Evolutionary conservation across 164 flowering plant species (phyloP).

Genomic region (Cinnamomum micranthum): DNA sequence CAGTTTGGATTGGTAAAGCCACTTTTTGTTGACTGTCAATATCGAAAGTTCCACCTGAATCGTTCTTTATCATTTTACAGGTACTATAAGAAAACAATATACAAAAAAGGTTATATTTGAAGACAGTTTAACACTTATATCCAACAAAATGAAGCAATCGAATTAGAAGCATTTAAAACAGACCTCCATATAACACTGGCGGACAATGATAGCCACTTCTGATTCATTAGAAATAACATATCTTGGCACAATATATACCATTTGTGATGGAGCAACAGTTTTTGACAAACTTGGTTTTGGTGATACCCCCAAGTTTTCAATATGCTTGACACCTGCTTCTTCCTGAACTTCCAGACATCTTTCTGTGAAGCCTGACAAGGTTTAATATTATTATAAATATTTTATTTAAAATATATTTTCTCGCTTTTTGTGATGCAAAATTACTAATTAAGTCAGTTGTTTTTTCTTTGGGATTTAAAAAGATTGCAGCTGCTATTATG

Average conservation of each 20-base stretch:
- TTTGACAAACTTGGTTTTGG: constrained; percentile 39
- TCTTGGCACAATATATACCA: constrained; percentile 66
- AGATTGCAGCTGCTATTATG: too few relatives aligned
- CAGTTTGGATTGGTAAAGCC: constrained; percentile 39
- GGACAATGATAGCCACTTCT: constrained; percentile 47
- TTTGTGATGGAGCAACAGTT: constrained; percentile 47
- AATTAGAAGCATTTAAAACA: constrained; percentile 9
- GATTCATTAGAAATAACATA: constrained; percentile 70
- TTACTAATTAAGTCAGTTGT: too few relatives aligned
- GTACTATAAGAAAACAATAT: background rate
- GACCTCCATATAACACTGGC: constrained; percentile 81
- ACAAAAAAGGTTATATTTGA: constrained; percentile 1
- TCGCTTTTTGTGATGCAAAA: too few relatives aligned
- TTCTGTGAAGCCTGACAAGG: constrained; percentile 80
- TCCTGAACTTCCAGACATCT: constrained; percentile 46
- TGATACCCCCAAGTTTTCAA: constrained; percentile 68
- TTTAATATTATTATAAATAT: too few relatives aligned
- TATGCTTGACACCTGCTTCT: constrained; percentile 32
- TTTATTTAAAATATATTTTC: too few relatives aligned
- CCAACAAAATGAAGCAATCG: constrained; percentile 2
- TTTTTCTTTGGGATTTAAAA: too few relatives aligned
- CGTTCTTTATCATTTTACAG: constrained; percentile 40
- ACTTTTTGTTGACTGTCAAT: constrained; percentile 53
- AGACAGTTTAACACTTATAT: background rate
- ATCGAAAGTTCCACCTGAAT: constrained; percentile 34